Conservation (phyloP, 768 basidiomycete genomes). For the Cyclocybe aegerita region DNA sequence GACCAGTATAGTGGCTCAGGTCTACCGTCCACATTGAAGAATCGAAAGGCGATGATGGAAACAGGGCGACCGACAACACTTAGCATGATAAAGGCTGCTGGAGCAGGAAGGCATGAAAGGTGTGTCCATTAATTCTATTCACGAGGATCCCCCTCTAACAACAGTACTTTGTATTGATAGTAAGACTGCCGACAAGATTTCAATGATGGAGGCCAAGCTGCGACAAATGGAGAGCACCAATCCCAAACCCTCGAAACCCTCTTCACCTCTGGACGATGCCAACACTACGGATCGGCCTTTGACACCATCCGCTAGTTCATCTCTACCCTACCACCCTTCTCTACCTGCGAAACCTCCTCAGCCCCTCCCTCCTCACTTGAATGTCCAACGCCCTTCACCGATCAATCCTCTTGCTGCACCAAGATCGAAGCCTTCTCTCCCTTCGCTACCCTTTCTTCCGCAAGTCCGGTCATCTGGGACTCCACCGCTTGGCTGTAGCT, state of each 20-base stretch:
- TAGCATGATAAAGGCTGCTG: constrained; percentile 80
- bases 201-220: constrained; percentile 94
- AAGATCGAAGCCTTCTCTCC: constrained; percentile 20
- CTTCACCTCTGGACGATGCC: constrained; percentile 4
- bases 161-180: constrained; percentile 4
- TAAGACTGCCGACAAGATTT: constrained; percentile 88
- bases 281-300: constrained; percentile 1
- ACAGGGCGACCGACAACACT: constrained; percentile 77
- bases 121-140: constrained; percentile 21
- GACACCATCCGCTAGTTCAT: not conserved
- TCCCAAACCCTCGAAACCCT: constrained; percentile 20
- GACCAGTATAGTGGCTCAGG: constrained; percentile 29
- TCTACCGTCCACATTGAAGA: constrained; percentile 23
- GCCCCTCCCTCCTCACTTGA: constrained; percentile 14
- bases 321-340: constrained; percentile 29
- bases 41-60: constrained; percentile 51
- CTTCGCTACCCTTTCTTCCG: not conserved
- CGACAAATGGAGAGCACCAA: constrained; percentile 63
- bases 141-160: not conserved
- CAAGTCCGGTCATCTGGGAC: not conserved
- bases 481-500: not conserved
- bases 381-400: not conserved
- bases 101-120: constrained; percentile 51
- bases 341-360: constrained; percentile 45
- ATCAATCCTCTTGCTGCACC: constrained; percentile 9